Evolutionary conservation across 495 filamentous ascomycete species (phyloP).

Genomic region (Acidiella bohemica): DNA sequence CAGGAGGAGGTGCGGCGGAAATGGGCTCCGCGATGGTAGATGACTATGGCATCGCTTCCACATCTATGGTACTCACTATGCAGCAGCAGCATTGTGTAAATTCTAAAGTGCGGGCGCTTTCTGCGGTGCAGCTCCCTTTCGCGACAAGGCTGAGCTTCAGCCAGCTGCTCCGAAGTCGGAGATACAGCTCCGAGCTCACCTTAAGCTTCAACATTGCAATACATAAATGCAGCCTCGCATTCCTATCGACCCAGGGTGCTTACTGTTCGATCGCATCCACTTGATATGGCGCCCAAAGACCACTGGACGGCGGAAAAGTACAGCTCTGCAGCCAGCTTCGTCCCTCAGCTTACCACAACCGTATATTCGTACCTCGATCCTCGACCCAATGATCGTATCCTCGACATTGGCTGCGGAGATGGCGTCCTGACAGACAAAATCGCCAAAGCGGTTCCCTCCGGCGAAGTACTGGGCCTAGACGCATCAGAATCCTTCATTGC

Average conservation of each 20-base stretch:
- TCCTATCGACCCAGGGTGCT: no score
- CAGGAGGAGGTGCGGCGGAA: no score
- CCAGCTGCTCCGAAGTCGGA: conserved; percentile 1
- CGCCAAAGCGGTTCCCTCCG: conserved; percentile 29
- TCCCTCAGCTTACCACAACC: conserved; percentile 51
- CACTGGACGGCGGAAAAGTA: conserved; percentile 31
- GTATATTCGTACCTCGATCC: conserved; percentile 53
- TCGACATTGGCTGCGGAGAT: conserved; percentile 69
- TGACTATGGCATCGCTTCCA: no score
- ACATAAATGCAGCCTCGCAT: no score
- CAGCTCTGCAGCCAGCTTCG: conserved; percentile 53
- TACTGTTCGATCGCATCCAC: no score
- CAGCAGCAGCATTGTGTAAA: neutral
- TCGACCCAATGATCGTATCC: conserved; percentile 43
- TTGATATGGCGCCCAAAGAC: conserved; percentile 14
- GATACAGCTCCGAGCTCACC: conserved; percentile 1
- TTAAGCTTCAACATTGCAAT: no score
- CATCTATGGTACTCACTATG: no score
- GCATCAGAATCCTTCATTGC: conserved; percentile 52
- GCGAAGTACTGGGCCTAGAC: conserved; percentile 49
- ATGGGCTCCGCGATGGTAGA: no score
- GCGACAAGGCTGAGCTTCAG: neutral
- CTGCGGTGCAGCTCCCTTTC: no score
- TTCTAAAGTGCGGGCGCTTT: no score
- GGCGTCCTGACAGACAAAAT: conserved; percentile 50